Base-by-base conservation (phyloP, 139 green algal species). In the Prasinococcaceae sp. region DNA sequence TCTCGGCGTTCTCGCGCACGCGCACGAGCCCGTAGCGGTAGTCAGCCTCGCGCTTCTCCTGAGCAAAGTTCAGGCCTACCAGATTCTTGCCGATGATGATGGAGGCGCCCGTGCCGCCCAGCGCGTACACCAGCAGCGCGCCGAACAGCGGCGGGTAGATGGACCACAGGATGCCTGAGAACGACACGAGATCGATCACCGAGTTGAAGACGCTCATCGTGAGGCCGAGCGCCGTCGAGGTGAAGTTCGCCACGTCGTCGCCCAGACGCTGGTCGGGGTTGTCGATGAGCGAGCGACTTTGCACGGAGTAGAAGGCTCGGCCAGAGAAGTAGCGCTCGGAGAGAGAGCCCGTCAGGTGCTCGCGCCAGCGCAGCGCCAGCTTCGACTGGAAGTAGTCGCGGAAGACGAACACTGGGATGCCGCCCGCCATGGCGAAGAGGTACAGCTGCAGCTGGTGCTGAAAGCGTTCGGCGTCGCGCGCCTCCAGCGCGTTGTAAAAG, bases 91-190 rank as follows among this genome's bases (percentile, higher is more conserved):
- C 81, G 2, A 90, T 74, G 6, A 42, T 40, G 14, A 87, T 26
- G 16, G 74, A 87, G 23, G 82, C 69, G 3, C 60, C 76, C 2
- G 90, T 98, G 33, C 90, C 90, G 0, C 88, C 88, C 6, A 93
- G 26, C 1, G 84, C 80, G 65, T 98, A 98, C 2, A 82, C 49
- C 0, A 95, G 26, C 26, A 98, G 70, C 8, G 83, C 89, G 5
- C 53, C 73, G 69, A 97, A 97, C 22, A 98, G 77, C 0, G 90
- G 90, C 0, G 90, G 90, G 68, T 98, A 98, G 59, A 98, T 98
- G 54, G 63, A 75, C 71, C 83, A 97, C 39, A 98, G 68, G 68
- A 98, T 98, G 51, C 78, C 83, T 30, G 72, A 85, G 74, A 98
- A 98, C 30, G 76, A 90, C 1, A 96, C 52, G 30, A 98, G 79